These are phyloP conservation scores for Periconia sp. DNA, from an alignment of 2,329 filamentous ascomycete genomes.

Conservation along the genomic window DNA sequence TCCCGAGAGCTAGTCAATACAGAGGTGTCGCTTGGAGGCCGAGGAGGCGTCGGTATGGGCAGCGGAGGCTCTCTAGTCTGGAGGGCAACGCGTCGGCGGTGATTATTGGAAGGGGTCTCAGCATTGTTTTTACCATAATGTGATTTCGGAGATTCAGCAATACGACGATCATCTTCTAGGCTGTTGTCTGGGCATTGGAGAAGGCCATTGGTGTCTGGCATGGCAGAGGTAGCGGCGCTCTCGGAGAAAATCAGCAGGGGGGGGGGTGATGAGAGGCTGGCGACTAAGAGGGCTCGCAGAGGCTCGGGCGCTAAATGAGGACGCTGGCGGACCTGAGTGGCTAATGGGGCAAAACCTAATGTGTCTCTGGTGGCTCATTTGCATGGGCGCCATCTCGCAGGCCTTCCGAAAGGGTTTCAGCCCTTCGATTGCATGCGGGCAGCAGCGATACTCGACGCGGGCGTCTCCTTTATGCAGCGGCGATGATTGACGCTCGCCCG, in stretches of 20 bases:
- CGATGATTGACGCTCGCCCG: constrained; percentile 33
- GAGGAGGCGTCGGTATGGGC: constrained; percentile 29
- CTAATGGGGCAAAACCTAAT: constrained; percentile 41
- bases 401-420: constrained; percentile 44
- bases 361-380: constrained; percentile 38
- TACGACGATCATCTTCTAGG: constrained; percentile 45
- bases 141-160: constrained; percentile 46
- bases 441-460: constrained; percentile 17
- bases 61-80: constrained; percentile 22
- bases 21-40: constrained; percentile 22
- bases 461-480: constrained; percentile 42
- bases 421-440: constrained; percentile 28
- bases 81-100: constrained; percentile 27
- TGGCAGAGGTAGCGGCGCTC: constrained; percentile 35
- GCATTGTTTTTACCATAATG: constrained; percentile 42
- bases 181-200: constrained; percentile 30
- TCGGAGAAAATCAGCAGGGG: constrained; percentile 44
- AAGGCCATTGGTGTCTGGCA: constrained; percentile 38
- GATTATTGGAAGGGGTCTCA: constrained; percentile 39
- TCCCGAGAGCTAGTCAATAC: constrained; percentile 36
- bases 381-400: constrained; percentile 35
- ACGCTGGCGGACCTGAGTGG: constrained; percentile 39
- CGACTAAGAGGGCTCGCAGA: constrained; percentile 39
- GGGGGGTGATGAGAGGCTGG: constrained; percentile 20
- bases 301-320: constrained; percentile 43